Percentiles rank a stretch among this genome's conserved stretches.
Evolutionary conservation across 2,329 filamentous ascomycete species (phyloP).

Genomic region (Trichoderma sp.): DNA sequence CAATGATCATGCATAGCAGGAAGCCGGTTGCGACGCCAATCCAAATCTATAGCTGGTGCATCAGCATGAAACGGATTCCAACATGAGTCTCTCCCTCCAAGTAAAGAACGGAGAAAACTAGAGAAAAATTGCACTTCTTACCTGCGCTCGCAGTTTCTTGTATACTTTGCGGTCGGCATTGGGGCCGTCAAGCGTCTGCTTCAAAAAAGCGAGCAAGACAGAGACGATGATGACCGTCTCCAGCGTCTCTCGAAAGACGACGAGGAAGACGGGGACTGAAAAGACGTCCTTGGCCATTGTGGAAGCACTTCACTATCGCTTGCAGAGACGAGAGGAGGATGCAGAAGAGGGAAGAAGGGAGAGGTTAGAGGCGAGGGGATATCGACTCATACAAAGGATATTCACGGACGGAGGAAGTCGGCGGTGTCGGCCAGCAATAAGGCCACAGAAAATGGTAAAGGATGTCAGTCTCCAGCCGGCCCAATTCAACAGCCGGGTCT

Average conservation of each 20-base stretch:
- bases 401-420: neutral
- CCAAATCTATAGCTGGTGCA: slow-evolving; percentile 50
- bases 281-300: slow-evolving; percentile 67
- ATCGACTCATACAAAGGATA: neutral
- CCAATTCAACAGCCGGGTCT: slow-evolving; percentile 3
- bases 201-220: slow-evolving; percentile 80
- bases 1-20: slow-evolving; percentile 62
- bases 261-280: slow-evolving; percentile 80
- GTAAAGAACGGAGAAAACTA: neutral
- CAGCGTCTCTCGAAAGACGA: slow-evolving; percentile 81
- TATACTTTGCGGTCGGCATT: slow-evolving; percentile 60
- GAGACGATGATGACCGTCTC: slow-evolving; percentile 84
- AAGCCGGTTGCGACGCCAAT: slow-evolving; percentile 61
- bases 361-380: neutral
- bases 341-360: neutral
- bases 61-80: neutral
- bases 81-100: neutral
- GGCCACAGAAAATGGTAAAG: neutral
- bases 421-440: slow-evolving; percentile 5
- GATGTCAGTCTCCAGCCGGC: neutral
- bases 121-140: slow-evolving; percentile 32
- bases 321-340: neutral
- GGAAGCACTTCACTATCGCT: neutral
- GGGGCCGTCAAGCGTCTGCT: slow-evolving; percentile 69
- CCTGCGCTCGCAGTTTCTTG: slow-evolving; percentile 65